Percentiles rank a stretch among this genome's conserved stretches.
These are phyloP conservation scores for Aphanomyces stellatus DNA, from an alignment of 352 stramenopile species.

Conservation along the genomic window DNA sequence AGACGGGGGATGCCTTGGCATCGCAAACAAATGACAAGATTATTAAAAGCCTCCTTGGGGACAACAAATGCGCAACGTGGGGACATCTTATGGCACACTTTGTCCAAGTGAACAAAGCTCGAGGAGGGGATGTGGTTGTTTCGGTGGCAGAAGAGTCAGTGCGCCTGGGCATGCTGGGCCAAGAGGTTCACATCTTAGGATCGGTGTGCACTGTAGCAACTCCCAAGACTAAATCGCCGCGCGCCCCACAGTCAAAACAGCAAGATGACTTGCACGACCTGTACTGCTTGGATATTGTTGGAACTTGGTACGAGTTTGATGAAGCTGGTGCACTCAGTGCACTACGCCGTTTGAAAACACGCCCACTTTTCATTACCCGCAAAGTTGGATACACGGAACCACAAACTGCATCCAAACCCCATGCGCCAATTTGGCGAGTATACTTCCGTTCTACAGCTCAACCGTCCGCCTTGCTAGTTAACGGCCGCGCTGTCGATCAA, in stretches of 20 bases:
- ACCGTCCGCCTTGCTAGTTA: not conserved
- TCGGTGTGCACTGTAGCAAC: not conserved
- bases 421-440: not conserved
- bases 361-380: not conserved
- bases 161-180: not conserved
- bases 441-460: not conserved
- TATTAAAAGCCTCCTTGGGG: not conserved
- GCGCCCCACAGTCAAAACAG: not conserved
- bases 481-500: not conserved
- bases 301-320: not conserved
- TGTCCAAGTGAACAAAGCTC: not conserved
- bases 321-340: not conserved
- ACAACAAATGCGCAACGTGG: not conserved
- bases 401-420: not conserved
- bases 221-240: not conserved
- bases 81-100: not conserved
- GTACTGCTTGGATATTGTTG: not conserved
- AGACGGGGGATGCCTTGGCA: not conserved
- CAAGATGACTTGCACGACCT: not conserved
- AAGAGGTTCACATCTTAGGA: not conserved
- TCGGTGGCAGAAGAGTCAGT: not conserved
- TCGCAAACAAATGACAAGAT: constrained; percentile 3
- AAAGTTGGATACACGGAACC: not conserved
- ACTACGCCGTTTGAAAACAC: not conserved
- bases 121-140: not conserved